Evolutionary conservation across 2,329 filamentous ascomycete species (phyloP).

Genomic region (Alternaria postmessia): DNA sequence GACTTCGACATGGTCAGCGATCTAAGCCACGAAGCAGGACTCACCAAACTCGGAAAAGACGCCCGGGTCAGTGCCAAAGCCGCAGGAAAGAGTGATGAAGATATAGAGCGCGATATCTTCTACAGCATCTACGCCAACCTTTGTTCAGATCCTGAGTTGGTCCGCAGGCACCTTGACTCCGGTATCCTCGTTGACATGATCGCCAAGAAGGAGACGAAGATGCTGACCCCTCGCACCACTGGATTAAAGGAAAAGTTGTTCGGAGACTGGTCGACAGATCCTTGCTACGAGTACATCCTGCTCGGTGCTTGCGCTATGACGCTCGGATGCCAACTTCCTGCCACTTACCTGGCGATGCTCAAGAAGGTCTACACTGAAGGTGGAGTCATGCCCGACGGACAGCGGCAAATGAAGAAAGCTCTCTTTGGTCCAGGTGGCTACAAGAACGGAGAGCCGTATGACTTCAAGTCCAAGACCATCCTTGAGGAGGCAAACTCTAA

Average conservation of each 20-base stretch:
- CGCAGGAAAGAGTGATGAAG: conserved; percentile 6
- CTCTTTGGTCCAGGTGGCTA: conserved; percentile 28
- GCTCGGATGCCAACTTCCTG: conserved; percentile 24
- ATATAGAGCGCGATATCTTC: conserved; percentile 12
- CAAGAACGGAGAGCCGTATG: conserved; percentile 27
- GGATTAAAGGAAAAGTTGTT: conserved; percentile 7
- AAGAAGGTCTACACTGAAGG: conserved; percentile 29
- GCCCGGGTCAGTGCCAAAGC: too few species aligned
- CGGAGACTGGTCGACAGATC: conserved; percentile 13
- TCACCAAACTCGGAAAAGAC: conserved; percentile 16
- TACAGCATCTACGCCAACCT: conserved; percentile 16
- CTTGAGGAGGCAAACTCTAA: conserved; percentile 17
- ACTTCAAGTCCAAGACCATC: conserved; percentile 28
- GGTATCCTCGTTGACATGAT: conserved; percentile 23
- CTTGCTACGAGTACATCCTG: conserved; percentile 28
- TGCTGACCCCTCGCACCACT: conserved; percentile 14
- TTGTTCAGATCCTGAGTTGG: conserved; percentile 23
- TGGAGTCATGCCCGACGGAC: conserved; percentile 21
- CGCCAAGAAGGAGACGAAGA: conserved; percentile 17
- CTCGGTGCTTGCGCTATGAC: conserved; percentile 32
- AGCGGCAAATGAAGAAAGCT: conserved; percentile 29
- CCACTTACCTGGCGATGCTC: conserved; percentile 21
- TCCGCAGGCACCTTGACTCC: conserved; percentile 29
- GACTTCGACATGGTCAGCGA: conserved; percentile 28
- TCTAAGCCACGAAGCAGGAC: conserved; percentile 20